A percentile compares a stretch with the other conserved stretches of the same genome.
These are phyloP conservation scores for Mortierella sp. DNA, from an alignment of 371 early-diverging fungal species.

Conservation along the genomic window DNA sequence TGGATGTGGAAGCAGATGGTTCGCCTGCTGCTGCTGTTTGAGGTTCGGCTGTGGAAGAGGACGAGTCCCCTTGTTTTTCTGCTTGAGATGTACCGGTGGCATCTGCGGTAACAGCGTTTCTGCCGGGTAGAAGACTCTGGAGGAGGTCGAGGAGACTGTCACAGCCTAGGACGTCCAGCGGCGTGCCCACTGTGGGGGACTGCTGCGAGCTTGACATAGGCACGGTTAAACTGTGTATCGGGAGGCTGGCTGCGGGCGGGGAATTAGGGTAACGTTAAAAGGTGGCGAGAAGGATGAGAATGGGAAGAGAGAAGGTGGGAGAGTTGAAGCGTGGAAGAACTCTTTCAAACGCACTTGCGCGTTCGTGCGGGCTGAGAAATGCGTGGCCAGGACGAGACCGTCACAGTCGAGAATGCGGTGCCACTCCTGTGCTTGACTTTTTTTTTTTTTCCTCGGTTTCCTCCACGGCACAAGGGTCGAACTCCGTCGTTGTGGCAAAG, in stretches of 20 bases:
- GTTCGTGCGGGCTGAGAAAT: too few species aligned
- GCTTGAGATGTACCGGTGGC: not conserved
- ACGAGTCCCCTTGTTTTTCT: not conserved
- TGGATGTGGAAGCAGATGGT: not conserved
- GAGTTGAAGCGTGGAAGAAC: too few species aligned
- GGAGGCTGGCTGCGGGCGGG: not conserved
- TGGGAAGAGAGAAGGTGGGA: too few species aligned
- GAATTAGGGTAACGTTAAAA: too few species aligned
- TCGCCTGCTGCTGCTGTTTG: not conserved
- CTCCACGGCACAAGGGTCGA: too few species aligned
- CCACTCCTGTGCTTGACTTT: too few species aligned
- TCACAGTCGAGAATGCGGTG: too few species aligned
- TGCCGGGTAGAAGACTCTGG: slow-evolving; percentile 20
- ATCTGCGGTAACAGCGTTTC: not conserved
- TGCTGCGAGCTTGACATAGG: slow-evolving; percentile 38
- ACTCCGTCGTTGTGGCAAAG: too few species aligned
- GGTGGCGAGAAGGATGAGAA: not conserved
- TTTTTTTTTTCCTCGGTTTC: too few species aligned
- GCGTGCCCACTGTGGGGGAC: not conserved
- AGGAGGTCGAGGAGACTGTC: slow-evolving; percentile 37
- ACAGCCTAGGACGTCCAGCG: slow-evolving; percentile 29
- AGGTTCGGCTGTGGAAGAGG: not conserved
- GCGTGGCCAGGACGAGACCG: too few species aligned
- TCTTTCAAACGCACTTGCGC: too few species aligned
- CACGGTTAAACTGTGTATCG: not conserved